Percentiles rank a stretch among this genome's conserved stretches.
Evolutionary conservation across 495 filamentous ascomycete genomes (phyloP).

Genomic region (Thermochaetoides thermophila): DNA sequence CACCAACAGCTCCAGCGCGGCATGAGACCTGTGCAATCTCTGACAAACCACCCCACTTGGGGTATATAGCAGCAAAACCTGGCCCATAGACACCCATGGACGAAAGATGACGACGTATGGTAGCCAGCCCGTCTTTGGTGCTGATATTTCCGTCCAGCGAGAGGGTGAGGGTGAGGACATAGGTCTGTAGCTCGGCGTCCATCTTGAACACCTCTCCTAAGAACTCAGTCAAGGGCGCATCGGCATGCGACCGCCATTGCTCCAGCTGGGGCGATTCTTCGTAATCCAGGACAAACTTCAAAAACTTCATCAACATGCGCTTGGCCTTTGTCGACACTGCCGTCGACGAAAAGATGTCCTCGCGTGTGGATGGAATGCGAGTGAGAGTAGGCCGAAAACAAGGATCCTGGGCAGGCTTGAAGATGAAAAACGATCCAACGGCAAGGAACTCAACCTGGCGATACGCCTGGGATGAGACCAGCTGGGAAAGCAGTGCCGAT

Average conservation of each 20-base stretch:
- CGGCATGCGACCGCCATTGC: slow-evolving; percentile 16
- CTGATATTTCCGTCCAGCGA: slow-evolving; percentile 45
- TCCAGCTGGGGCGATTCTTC: slow-evolving; percentile 38
- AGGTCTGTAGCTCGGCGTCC: slow-evolving; percentile 48
- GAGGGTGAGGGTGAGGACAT: slow-evolving; percentile 66
- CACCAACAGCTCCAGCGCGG: slow-evolving; percentile 82
- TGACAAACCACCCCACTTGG: slow-evolving; percentile 86
- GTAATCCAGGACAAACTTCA: slow-evolving; percentile 59
- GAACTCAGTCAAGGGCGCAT: slow-evolving; percentile 45
- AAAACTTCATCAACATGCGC: slow-evolving; percentile 72
- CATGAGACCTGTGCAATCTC: slow-evolving; percentile 89
- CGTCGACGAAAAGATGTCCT: slow-evolving; percentile 70
- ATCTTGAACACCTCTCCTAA: slow-evolving; percentile 59
- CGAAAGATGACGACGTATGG: slow-evolving; percentile 66
- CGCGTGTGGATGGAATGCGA: slow-evolving; percentile 66
- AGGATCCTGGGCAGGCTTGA: slow-evolving; percentile 21
- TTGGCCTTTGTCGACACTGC: slow-evolving; percentile 61
- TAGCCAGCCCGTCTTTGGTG: slow-evolving; percentile 43
- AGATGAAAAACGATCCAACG: slow-evolving; percentile 87
- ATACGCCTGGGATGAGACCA: slow-evolving; percentile 79
- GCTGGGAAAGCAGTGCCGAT: slow-evolving; percentile 54
- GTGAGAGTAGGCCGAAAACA: slow-evolving; percentile 26
- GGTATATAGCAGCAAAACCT: slow-evolving; percentile 70
- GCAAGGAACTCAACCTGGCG: slow-evolving; percentile 85
- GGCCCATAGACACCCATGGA: slow-evolving; percentile 79